These are phyloP conservation scores for Arachnomyces sp. DNA, from an alignment of 2,329 filamentous ascomycete species.

Conservation along the genomic window DNA sequence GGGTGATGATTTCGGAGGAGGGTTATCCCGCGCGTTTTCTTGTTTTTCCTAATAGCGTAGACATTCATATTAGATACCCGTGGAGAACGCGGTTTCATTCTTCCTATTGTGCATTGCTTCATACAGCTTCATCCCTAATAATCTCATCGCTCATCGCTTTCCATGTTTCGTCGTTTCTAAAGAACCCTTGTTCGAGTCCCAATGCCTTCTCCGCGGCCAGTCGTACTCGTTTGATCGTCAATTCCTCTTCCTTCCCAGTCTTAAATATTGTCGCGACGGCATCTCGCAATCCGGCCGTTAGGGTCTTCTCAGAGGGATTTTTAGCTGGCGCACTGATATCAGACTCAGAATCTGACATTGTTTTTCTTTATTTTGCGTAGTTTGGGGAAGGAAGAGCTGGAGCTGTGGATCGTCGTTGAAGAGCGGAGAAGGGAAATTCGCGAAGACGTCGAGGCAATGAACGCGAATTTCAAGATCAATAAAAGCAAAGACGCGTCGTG, in stretches of 20 bases:
- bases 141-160: slow-evolving; percentile 47
- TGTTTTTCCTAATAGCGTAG: slow-evolving; percentile 23
- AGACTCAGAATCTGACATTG: slow-evolving; percentile 25
- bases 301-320: slow-evolving; percentile 24
- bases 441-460: no score
- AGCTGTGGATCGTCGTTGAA: no score
- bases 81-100: background rate
- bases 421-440: slow-evolving; percentile 1
- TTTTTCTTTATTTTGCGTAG: no score
- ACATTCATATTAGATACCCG: background rate
- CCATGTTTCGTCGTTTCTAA: slow-evolving; percentile 49
- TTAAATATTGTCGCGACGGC: slow-evolving; percentile 30
- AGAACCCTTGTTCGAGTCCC: slow-evolving; percentile 46
- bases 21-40: slow-evolving; percentile 17
- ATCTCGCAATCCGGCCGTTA: slow-evolving; percentile 26
- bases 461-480: no score
- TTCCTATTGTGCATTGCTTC: slow-evolving; percentile 10
- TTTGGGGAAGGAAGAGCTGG: no score
- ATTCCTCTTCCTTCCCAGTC: slow-evolving; percentile 39
- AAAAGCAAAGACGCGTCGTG: background rate
- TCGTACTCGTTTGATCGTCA: slow-evolving; percentile 53
- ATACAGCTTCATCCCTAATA: slow-evolving; percentile 47
- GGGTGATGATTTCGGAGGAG: slow-evolving; percentile 3
- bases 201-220: slow-evolving; percentile 45
- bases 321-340: slow-evolving; percentile 11